A percentile compares a stretch with the other conserved stretches of the same genome.
phyloP scores from a whole-genome alignment of 352 stramenopile genomes.

The Phytophthora chlamydospora region DNA sequence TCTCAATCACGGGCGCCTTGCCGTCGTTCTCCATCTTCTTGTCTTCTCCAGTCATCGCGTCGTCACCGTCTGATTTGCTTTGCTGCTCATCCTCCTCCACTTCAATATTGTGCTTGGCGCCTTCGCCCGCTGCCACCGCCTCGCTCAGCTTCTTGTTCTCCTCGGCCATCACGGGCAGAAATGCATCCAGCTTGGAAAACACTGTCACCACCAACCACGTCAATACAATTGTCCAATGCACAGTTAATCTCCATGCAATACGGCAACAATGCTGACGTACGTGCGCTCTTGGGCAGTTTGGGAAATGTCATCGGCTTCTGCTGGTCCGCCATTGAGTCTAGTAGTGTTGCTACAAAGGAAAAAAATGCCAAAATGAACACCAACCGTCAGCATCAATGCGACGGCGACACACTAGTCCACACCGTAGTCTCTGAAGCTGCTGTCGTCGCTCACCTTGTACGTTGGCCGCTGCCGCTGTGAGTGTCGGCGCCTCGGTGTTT shows the following conservation, averaged over 20 bases:
- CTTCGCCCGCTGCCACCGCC: slow-evolving; percentile 60
- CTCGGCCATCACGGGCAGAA: slow-evolving; percentile 72
- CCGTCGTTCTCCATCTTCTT: slow-evolving; percentile 23
- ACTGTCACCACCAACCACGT: slow-evolving; percentile 38
- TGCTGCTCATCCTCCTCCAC: slow-evolving; percentile 44
- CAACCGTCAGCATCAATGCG: not conserved
- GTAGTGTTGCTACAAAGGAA: not conserved
- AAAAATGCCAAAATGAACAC: not conserved
- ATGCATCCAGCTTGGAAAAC: slow-evolving; percentile 75
- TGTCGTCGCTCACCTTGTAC: slow-evolving; percentile 1
- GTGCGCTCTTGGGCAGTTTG: slow-evolving; percentile 62
- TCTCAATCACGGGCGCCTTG: slow-evolving; percentile 71
- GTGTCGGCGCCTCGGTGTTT: not conserved
- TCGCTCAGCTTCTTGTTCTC: slow-evolving; percentile 82
- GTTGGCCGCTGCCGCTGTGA: not conserved
- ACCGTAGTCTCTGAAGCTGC: not conserved
- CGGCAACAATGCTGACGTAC: slow-evolving; percentile 34
- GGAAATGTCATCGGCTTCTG: slow-evolving; percentile 49
- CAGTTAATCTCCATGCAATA: not conserved
- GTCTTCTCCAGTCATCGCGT: slow-evolving; percentile 20
- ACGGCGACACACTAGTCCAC: not conserved
- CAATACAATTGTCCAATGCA: not conserved
- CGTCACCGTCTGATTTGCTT: slow-evolving; percentile 27
- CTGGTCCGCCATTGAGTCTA: slow-evolving; percentile 24
- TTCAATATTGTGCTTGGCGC: slow-evolving; percentile 79